A percentile compares a stretch with the other conserved stretches of the same genome.
These are phyloP conservation scores for Trichoderma sp. DNA, from an alignment of 2,329 filamentous ascomycete genomes.

Conservation along the genomic window DNA sequence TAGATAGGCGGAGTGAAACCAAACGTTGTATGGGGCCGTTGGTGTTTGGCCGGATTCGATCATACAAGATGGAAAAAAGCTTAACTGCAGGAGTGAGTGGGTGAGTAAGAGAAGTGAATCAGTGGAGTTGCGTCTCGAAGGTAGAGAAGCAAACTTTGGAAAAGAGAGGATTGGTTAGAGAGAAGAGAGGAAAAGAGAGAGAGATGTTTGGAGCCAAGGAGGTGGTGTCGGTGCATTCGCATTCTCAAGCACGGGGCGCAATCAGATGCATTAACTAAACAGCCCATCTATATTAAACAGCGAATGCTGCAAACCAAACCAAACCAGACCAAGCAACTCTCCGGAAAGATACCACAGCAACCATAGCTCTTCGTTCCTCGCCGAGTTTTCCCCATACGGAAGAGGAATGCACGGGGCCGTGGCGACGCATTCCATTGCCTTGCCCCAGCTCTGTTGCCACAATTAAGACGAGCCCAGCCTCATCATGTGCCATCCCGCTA, in stretches of 20 bases:
- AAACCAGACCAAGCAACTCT: background rate
- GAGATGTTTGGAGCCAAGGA: background rate
- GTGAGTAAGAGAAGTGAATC: background rate
- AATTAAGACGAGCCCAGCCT: slow-evolving; percentile 5
- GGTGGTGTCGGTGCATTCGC: background rate
- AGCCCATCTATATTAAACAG: slow-evolving; percentile 4
- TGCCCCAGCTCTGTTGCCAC: background rate
- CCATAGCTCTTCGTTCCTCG: slow-evolving; percentile 17
- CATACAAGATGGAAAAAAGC: background rate
- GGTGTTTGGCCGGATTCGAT: slow-evolving; percentile 17
- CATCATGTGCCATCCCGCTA: slow-evolving; percentile 2
- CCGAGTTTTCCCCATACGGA: slow-evolving; percentile 10
- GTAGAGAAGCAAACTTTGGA: background rate
- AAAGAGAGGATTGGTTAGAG: background rate
- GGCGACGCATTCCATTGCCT: slow-evolving; percentile 33
- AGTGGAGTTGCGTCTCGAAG: background rate
- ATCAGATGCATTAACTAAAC: background rate
- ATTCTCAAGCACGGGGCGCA: slow-evolving; percentile 12
- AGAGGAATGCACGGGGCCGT: slow-evolving; percentile 34
- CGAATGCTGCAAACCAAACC: background rate
- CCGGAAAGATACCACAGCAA: slow-evolving; percentile 22
- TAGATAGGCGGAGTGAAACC: background rate
- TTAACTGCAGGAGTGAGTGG: background rate
- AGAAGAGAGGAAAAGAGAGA: background rate
- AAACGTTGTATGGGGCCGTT: background rate